Evolutionary conservation across 352 stramenopile genomes (phyloP), one percentile per base, ranked within the genome.

Genomic region (Pythium dissimile): DNA sequence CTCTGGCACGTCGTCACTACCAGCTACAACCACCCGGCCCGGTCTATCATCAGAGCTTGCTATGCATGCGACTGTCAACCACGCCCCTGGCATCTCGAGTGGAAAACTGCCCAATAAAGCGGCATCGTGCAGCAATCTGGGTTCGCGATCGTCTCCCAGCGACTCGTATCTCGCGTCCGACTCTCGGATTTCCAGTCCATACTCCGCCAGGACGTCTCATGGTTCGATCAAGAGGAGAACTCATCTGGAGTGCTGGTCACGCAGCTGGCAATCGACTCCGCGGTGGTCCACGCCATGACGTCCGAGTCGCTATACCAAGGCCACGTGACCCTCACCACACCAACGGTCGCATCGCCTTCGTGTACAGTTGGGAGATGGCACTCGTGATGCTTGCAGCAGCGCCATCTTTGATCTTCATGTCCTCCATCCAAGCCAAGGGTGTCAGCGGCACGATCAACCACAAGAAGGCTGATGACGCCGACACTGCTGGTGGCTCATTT

Each of bases 221-320:
- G 75, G 68, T 89, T 87, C 55, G 78, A 89, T 52, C 31, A 54
- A 11, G 53, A 74, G 23, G 49, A 75, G 13, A 82, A 89, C 60
- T 71, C 68, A 9, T 66, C 75, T 7, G 78, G 78, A 18, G 70
- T 72, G 15, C 62, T 89, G 11, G 63, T 72, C 1, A 45, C 67
- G 6, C 61, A 75, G 13, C 70, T 89, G 12, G 63, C 75, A 16
- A 86, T 69, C 1, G 78, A 89, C 47, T 75, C 73, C 13, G 71
- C 77, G 7, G 52, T 77, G 5, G 60, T 88, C 5, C 80, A 87
- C 37, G 71, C 70, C 12, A 73, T 79, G 41, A 73, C 78, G 2
- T 71, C 71, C 24, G 77, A 86, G 24, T 69, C 67, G 0, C 54
- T 84, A 11, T 65, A 71, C 43, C 54, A 67, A 23, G 43, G 48